Evolutionary conservation across 768 basidiomycete species (phyloP).

Genomic region (Auricularia cornea): DNA sequence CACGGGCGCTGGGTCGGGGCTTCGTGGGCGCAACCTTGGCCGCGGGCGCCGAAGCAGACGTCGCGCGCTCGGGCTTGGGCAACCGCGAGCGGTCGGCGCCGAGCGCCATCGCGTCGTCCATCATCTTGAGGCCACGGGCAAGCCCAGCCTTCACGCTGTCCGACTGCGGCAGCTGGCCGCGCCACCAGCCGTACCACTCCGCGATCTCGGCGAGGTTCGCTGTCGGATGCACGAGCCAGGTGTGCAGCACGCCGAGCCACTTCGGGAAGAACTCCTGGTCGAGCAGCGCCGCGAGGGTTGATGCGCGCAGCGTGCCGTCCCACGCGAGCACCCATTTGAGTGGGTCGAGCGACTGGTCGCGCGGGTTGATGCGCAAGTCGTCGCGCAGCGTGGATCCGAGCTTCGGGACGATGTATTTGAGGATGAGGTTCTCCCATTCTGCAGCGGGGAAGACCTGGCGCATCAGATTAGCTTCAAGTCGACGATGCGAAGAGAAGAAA

Average conservation of each 20-base stretch:
- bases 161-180: slow-evolving; percentile 62
- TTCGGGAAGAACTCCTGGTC: slow-evolving; percentile 95
- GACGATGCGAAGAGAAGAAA: slow-evolving; percentile 9
- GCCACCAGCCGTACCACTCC: slow-evolving; percentile 92
- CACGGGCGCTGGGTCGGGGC: slow-evolving; percentile 35
- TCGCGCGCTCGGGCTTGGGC: slow-evolving; percentile 52
- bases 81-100: slow-evolving; percentile 62
- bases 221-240: slow-evolving; percentile 87
- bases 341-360: slow-evolving; percentile 80
- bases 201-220: slow-evolving; percentile 90
- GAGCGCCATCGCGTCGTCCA: slow-evolving; percentile 89
- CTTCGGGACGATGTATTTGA: slow-evolving; percentile 90
- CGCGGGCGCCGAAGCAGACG: slow-evolving; percentile 19
- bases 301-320: slow-evolving; percentile 61
- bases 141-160: slow-evolving; percentile 73
- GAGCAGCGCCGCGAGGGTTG: slow-evolving; percentile 74
- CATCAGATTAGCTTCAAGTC: no score
- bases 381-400: slow-evolving; percentile 74
- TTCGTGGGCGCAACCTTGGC: slow-evolving; percentile 20
- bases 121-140: slow-evolving; percentile 79
- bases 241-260: slow-evolving; percentile 84
- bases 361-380: slow-evolving; percentile 85
- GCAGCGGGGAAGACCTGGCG: slow-evolving; percentile 66
- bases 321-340: slow-evolving; percentile 71
- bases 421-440: slow-evolving; percentile 88